Percentiles rank a stretch among this genome's conserved stretches.
Conservation (phyloP, 306 rosid genomes). For the Casuarina equisetifolia region DNA sequence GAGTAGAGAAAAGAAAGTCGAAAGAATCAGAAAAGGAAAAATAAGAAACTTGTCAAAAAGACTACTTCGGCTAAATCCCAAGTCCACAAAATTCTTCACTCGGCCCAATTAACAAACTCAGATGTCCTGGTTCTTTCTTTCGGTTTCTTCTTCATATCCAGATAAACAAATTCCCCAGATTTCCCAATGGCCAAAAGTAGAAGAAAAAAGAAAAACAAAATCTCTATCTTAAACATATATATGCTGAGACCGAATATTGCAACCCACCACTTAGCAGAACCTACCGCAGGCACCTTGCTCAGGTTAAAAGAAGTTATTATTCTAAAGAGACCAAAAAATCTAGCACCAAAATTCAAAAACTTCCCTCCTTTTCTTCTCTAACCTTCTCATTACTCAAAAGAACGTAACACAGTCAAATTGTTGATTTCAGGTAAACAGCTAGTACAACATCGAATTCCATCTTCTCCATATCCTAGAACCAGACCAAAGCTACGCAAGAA, state of each 20-base stretch:
- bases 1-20: not conserved
- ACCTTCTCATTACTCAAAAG: not conserved
- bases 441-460: not conserved
- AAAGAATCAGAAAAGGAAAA: slow-evolving; percentile 4
- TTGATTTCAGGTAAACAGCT: not conserved
- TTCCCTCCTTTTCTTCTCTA: slow-evolving; percentile 1
- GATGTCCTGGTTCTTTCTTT: not conserved
- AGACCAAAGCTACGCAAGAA: not conserved
- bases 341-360: not conserved
- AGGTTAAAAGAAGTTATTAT: not conserved
- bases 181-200: not conserved
- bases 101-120: slow-evolving; percentile 1
- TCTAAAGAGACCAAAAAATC: not conserved
- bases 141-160: not conserved
- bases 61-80: slow-evolving; percentile 5
- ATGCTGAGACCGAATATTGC: not conserved
- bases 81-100: not conserved
- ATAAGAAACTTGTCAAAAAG: not conserved
- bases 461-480: not conserved
- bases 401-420: not conserved
- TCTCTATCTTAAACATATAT: not conserved
- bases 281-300: not conserved
- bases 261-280: not conserved
- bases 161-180: not conserved
- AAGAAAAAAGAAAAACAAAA: not conserved